Base-by-base conservation (phyloP, 805 yeast species). In the Yamadazyma nakazawae region DNA sequence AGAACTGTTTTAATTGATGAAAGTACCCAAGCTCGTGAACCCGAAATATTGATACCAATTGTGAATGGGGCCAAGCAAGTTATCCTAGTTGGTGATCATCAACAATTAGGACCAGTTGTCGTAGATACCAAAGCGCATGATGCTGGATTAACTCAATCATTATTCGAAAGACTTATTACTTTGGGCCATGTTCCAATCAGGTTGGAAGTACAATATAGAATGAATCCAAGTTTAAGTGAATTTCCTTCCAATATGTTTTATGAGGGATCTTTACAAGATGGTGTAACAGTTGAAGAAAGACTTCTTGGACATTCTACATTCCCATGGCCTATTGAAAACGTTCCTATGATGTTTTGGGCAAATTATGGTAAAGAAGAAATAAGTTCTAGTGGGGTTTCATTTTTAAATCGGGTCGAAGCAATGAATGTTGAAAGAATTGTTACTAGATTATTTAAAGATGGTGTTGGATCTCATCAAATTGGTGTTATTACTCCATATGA, bases 261-360 rank as follows among this genome's bases (percentile, higher is more conserved):
- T 63, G 97, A 91, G 56, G 97, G 97, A 26, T 77, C 85, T 37
- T 76, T 91, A 55, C 97, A 90, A 63, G 90, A 91, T 61, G 97
- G 97, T 54, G 96, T 91, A 13, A 85, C 94, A 2, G 75, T 80
- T 30, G 87, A 82, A 44, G 84, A 88, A 51, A 76, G 97, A 51
- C 68, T 76, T 12, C 61, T 83, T 16, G 50, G 54, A 16, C 68
- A 78, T 26, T 72, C 81, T 6, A 70, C 76, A 5, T 89, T 90
- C 69, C 96, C 96, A n/a, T 91, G 97, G 97, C 96, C 96, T 1
- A 83, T 86, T 24, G 72, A 74, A 19, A 84, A 81, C 41, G 76
- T 74, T 5, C 97, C 97, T n/a, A 88, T 89, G 96, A 86, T 91
- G 94, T 88, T 91, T 58, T 90, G 97, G 97, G 84, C 88, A 0